Evolutionary conservation across 2,329 filamentous ascomycete genomes (phyloP), one percentile per base, ranked within the genome.

Genomic region (Pseudocercospora fijiensis): DNA sequence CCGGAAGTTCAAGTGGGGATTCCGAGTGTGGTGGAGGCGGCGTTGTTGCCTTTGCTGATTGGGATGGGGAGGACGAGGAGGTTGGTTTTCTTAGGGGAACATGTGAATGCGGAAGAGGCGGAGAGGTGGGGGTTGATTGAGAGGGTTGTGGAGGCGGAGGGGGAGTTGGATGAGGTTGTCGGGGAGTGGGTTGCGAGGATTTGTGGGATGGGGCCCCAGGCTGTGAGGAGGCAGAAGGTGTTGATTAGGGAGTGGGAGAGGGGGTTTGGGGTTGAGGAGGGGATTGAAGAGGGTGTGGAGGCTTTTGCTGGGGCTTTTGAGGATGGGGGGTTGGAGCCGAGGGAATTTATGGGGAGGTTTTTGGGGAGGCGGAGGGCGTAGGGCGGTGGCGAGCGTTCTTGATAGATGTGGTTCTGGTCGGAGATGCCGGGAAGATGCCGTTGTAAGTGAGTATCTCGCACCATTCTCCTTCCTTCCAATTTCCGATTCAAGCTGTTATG

Each of bases 1-100:
- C 77, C 78, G 0, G 77, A 79, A 66, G 76, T 78, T 11, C 69
- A 65, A 30, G 69, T 79, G 13, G 77, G 77, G 0, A 74, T 79
- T 3, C 77, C 77, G 2, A 76, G 73, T 33, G 77, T 79, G 1
- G 75, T 79, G 20, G 76, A 79, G 69, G 76, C 77, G 6, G 76
- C 76, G 3, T 62, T 78, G 6, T 64, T 79, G 11, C 76, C 77
- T 16, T 71, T 72, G 1, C 65, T 78, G 37, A 77, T 79, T 52
- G 77, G 77, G 1, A 76, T 75, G 71, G 77, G 76, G 1, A 69
- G 76, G 16, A 75, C 76, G 10, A 71, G 76, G 43, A 69, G 74
- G 53, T 60, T 79, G 10, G 65, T 79, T 5, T 70, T 77, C 49
- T 70, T 79, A 9, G 77, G 74, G 0, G 77, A 79, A 57, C 75